Base-by-base conservation (phyloP, 805 yeast genomes). In the Kregervanrija pseudodelftensis region DNA sequence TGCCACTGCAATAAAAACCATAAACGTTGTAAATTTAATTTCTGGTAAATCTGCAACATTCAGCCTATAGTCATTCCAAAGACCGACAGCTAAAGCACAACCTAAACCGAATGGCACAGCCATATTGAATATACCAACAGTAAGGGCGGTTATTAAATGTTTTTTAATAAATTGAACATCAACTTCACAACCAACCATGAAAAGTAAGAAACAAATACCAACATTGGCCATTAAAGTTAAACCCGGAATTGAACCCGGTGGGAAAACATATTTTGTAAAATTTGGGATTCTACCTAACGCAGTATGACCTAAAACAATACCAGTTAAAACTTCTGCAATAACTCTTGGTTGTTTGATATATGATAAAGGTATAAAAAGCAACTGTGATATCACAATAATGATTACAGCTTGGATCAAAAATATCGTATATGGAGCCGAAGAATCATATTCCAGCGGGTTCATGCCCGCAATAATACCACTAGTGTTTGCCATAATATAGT, bases 1-100 rank as follows among this genome's bases (percentile, higher is more conserved):
- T 2, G 95, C 91, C 11, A 83, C 88, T 2, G 91, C 90, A 41
- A 85, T 80, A 54, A 85, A 85, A 10, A 85, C 85, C 82, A 82
- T 79, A 54, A 73, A 85, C 0, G 88, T 82, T 11, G 90, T 80
- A 57, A 84, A 85, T 43, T 78, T 68, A 33, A 80, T 68, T 4
- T 60, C 58, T 5, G 64, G 63, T 34, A 57, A 49, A 36, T 56
- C 53, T 4, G 58, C 65, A 14, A 61, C 64, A 34, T 64, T 55
- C 8, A 66, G 63, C 33, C 66, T 47, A 58, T 81, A 82, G 33
- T 74, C 69, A 30, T 81, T 66, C 64, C 79, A 85, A 30, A 85
- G 59, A 0, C 93, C 93, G 17, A 73, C 70, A 1, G 93, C 73
- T 17, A 85, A 73, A 4, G 79, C 77, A 57, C 86, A 82, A 1